Conservation (phyloP, 176 grass and related monocot species). For the Tillandsia fasciculata region DNA sequence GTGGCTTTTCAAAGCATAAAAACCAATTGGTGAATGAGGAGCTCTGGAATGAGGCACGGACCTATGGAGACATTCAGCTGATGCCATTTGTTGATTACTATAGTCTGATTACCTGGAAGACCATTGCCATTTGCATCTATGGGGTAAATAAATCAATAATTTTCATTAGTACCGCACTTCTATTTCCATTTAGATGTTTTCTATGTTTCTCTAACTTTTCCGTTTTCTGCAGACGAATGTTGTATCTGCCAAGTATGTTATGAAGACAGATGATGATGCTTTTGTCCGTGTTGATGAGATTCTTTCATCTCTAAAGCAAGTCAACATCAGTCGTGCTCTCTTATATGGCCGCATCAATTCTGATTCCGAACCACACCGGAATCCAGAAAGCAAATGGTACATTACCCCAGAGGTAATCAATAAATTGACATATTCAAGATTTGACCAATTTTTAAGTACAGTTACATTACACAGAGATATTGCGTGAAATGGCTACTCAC, state of each 20-base stretch:
- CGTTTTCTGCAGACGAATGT: slow-evolving; percentile 54
- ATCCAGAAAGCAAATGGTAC: slow-evolving; percentile 96
- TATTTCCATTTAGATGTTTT: slow-evolving; percentile 4
- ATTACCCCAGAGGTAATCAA: slow-evolving; percentile 72
- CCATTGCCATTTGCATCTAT: slow-evolving; percentile 90
- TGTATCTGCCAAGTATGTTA: slow-evolving; percentile 76
- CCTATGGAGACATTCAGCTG: slow-evolving; percentile 89
- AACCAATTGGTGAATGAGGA: slow-evolving; percentile 91
- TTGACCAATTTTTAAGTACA: too few relatives aligned
- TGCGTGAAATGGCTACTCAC: slow-evolving; percentile 7
- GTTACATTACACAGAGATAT: background rate
- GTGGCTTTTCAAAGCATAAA: slow-evolving; percentile 61
- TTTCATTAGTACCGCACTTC: background rate
- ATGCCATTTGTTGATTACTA: slow-evolving; percentile 99
- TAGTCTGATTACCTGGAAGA: slow-evolving; percentile 95
- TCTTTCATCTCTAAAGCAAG: slow-evolving; percentile 45
- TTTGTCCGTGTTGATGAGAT: slow-evolving; percentile 97
- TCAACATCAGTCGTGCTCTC: slow-evolving; percentile 61
- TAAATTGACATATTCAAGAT: background rate
- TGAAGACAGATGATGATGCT: slow-evolving; percentile 99
- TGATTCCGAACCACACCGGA: slow-evolving; percentile 82
- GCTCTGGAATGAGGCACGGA: slow-evolving; percentile 83
- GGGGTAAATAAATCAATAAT: slow-evolving; percentile 41
- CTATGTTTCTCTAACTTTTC: slow-evolving; percentile 14
- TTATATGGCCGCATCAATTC: slow-evolving; percentile 87